Percentiles rank a stretch among this genome's conserved stretches.
Conservation (phyloP, 2,329 filamentous ascomycete genomes). For the Clathrospora elynae region DNA sequence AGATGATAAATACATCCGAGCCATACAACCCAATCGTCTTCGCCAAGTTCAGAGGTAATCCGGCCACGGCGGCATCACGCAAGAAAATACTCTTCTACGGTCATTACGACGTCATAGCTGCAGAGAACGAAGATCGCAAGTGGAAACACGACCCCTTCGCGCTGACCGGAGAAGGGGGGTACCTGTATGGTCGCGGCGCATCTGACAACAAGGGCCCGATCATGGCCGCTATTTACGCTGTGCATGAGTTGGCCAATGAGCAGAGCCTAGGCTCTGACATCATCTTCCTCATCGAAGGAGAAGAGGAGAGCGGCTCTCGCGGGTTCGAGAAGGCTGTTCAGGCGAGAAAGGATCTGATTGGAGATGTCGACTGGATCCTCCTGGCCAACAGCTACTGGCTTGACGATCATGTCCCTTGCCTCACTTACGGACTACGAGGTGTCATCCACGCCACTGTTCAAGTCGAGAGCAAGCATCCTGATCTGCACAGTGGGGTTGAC, state of each 20-base stretch:
- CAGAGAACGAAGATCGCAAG: slow-evolving; percentile 78
- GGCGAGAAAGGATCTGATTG: slow-evolving; percentile 81
- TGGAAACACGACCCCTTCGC: slow-evolving; percentile 90
- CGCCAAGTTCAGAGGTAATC: slow-evolving; percentile 82
- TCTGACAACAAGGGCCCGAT: slow-evolving; percentile 98
- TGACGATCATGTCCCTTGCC: slow-evolving; percentile 90
- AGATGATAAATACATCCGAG: slow-evolving; percentile 83
- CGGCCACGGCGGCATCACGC: slow-evolving; percentile 65
- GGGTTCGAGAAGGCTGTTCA: slow-evolving; percentile 85
- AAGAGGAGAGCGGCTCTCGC: slow-evolving; percentile 92
- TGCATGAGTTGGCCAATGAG: slow-evolving; percentile 84
- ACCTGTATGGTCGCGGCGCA: slow-evolving; percentile 92
- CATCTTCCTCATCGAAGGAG: slow-evolving; percentile 92
- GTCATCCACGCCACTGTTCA: slow-evolving; percentile 92
- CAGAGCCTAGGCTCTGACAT: slow-evolving; percentile 85
- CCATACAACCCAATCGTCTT: slow-evolving; percentile 88
- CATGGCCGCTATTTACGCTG: slow-evolving; percentile 90
- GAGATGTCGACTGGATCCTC: slow-evolving; percentile 89
- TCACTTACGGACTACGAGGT: slow-evolving; percentile 92
- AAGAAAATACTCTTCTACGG: slow-evolving; percentile 96
- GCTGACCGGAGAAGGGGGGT: slow-evolving; percentile 88
- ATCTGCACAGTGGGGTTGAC: slow-evolving; percentile 96
- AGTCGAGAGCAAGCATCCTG: slow-evolving; percentile 82
- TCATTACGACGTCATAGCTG: slow-evolving; percentile 95
- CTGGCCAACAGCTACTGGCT: slow-evolving; percentile 99